A percentile compares a stretch with the other conserved stretches of the same genome.
Conservation (phyloP, 2,329 filamentous ascomycete species). For the Colletotrichum sp. region DNA sequence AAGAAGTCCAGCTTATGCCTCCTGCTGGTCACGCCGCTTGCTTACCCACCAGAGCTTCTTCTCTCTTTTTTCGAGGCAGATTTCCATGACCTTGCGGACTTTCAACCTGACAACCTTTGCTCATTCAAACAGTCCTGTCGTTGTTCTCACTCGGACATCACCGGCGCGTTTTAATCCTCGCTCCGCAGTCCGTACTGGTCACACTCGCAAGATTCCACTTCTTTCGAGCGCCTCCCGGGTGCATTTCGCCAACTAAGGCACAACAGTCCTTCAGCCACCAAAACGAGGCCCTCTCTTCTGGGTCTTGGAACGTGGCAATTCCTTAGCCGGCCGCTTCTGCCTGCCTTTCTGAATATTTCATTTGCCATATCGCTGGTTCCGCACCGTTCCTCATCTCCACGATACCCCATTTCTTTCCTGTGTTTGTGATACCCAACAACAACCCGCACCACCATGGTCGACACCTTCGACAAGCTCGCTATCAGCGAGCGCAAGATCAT, state of each 20-base stretch:
- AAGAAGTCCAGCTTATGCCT: neutral
- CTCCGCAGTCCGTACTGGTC: neutral
- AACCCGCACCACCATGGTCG: constrained; percentile 27
- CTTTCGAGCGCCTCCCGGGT: neutral
- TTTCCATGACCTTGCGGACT: neutral
- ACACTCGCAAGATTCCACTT: neutral
- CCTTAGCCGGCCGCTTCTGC: neutral
- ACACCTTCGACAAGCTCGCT: constrained; percentile 36
- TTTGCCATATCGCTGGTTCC: neutral
- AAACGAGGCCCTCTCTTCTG: neutral
- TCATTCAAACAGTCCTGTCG: neutral
- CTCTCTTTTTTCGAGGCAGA: neutral
- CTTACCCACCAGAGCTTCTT: neutral
- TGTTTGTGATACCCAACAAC: neutral
- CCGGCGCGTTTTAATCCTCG: neutral
- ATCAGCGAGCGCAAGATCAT: constrained; percentile 47
- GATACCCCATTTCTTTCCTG: neutral
- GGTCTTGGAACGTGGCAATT: neutral
- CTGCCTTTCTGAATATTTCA: neutral
- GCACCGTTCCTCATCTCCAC: neutral
- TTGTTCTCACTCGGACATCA: neutral
- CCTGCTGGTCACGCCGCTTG: neutral
- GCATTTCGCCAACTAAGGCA: neutral
- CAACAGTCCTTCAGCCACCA: neutral
- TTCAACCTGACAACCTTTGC: neutral